Conservation (phyloP, 179 eudicot genomes). For the Silene noctiflora region DNA sequence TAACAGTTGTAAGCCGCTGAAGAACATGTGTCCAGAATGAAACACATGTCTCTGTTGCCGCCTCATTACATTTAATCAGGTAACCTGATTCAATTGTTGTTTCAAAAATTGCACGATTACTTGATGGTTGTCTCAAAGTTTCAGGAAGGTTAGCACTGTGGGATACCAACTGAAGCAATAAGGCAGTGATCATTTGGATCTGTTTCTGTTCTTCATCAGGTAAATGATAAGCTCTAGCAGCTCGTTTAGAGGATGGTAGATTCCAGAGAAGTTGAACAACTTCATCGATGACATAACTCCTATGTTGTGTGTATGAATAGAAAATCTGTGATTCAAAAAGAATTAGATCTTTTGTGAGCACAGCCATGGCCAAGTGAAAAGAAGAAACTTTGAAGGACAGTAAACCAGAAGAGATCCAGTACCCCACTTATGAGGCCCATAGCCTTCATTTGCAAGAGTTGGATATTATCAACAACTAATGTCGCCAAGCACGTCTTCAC, state of each 20-base stretch:
- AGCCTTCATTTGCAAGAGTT: slow-evolving; percentile 93
- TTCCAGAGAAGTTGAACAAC: slow-evolving; percentile 77
- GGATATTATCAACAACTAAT: slow-evolving; percentile 84
- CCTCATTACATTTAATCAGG: slow-evolving; percentile 70
- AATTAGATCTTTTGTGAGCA: slow-evolving; percentile 14
- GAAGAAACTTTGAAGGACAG: slow-evolving; percentile 19
- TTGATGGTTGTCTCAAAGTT: slow-evolving; percentile 55
- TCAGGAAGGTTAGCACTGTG: slow-evolving; percentile 93
- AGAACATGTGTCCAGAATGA: slow-evolving; percentile 91
- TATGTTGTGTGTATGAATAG: slow-evolving; percentile 71
- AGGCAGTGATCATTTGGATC: slow-evolving; percentile 85
- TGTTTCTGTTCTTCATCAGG: slow-evolving; percentile 97
- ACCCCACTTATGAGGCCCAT: slow-evolving; percentile 88
- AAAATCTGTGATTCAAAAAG: slow-evolving; percentile 59
- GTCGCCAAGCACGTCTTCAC: slow-evolving; percentile 82
- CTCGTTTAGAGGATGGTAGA: slow-evolving; percentile 73
- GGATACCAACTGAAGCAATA: slow-evolving; percentile 80
- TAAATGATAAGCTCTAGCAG: slow-evolving; percentile 77
- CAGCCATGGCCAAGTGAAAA: slow-evolving; percentile 18
- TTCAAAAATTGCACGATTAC: slow-evolving; percentile 52
- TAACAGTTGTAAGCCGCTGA: slow-evolving; percentile 70
- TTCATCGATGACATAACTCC: slow-evolving; percentile 81
- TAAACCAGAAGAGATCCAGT: slow-evolving; percentile 25
- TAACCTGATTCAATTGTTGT: slow-evolving; percentile 51
- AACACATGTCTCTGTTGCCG: slow-evolving; percentile 89